Percentiles rank a stretch among this genome's conserved stretches.
Conservation (phyloP, 83 land plant genomes). For the Larix sibirica region DNA sequence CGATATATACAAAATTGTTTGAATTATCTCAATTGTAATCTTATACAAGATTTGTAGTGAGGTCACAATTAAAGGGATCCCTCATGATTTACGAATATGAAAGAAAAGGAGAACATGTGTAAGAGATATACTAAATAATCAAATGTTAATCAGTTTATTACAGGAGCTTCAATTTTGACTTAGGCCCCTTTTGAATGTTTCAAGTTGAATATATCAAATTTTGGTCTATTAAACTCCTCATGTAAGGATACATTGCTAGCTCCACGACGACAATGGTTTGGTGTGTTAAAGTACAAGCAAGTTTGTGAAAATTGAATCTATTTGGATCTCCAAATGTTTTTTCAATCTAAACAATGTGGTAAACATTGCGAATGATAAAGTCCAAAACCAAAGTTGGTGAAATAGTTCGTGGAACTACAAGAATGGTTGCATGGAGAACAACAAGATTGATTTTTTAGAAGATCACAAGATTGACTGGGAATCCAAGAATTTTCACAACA, state of each 20-base stretch:
- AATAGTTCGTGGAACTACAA: too few relatives aligned
- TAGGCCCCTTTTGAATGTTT: constrained; percentile 52
- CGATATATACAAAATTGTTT: too few relatives aligned
- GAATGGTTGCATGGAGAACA: too few relatives aligned
- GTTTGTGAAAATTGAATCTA: constrained; percentile 34
- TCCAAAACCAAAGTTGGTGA: too few relatives aligned
- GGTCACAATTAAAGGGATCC: too few relatives aligned
- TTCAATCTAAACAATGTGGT: not conserved
- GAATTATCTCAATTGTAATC: too few relatives aligned
- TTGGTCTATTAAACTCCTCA: constrained; percentile 22
- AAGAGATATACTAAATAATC: not conserved
- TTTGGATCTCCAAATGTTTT: not conserved
- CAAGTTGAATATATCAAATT: constrained; percentile 6
- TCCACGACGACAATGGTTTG: constrained; percentile 53
- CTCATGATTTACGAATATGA: not conserved
- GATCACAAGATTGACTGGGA: too few relatives aligned
- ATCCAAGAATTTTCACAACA: too few relatives aligned
- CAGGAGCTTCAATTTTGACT: constrained; percentile 40
- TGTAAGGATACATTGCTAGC: constrained; percentile 48
- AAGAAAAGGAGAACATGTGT: not conserved
- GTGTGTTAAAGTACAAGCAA: constrained; percentile 47
- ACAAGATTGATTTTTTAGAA: too few relatives aligned
- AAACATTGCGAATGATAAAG: too few relatives aligned
- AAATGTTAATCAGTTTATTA: constrained; percentile 5
- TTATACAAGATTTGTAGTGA: too few relatives aligned